Evolutionary conservation across 1,284 basidiomycete genomes (phyloP).

Genomic region (Austroboletus niveus): DNA sequence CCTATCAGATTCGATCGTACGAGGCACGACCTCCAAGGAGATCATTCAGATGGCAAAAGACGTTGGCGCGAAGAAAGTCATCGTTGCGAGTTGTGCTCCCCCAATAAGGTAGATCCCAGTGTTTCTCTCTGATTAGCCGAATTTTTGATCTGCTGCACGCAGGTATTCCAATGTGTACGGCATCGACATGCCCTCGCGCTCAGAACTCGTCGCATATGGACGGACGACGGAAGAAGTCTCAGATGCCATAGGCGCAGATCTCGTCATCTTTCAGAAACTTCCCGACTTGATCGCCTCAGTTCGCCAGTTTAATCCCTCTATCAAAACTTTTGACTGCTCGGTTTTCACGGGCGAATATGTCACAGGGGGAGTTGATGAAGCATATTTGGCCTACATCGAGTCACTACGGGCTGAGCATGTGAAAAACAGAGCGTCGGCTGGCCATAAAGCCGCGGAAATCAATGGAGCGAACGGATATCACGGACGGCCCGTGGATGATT

Average conservation of each 20-base stretch:
- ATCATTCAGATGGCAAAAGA: slow-evolving; percentile 99
- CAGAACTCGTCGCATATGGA: slow-evolving; percentile 90
- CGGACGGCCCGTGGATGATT: slow-evolving; percentile 26
- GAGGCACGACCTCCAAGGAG: slow-evolving; percentile 98
- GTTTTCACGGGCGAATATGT: slow-evolving; percentile 98
- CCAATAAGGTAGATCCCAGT: slow-evolving; percentile 70
- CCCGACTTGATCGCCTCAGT: slow-evolving; percentile 89
- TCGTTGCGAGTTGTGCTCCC: slow-evolving; percentile 96
- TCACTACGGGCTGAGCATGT: slow-evolving; percentile 81
- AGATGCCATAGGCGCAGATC: slow-evolving; percentile 87
- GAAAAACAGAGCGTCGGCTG: slow-evolving; percentile 47
- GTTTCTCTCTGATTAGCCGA: background rate
- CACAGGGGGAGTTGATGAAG: slow-evolving; percentile 91
- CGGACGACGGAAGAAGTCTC: slow-evolving; percentile 80
- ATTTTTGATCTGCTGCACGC: slow-evolving; percentile 3
- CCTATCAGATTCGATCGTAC: slow-evolving; percentile 88
- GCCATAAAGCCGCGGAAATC: slow-evolving; percentile 35
- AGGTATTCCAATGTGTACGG: slow-evolving; percentile 97
- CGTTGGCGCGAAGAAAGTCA: slow-evolving; percentile 96
- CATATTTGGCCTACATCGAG: slow-evolving; percentile 80
- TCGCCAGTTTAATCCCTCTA: slow-evolving; percentile 78
- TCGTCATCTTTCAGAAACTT: slow-evolving; percentile 97
- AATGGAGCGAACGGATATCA: slow-evolving; percentile 33
- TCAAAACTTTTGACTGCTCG: slow-evolving; percentile 90
- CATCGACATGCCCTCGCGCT: slow-evolving; percentile 97